Conservation (phyloP, 257 asterid genomes). For the Linderniella brevidens region DNA sequence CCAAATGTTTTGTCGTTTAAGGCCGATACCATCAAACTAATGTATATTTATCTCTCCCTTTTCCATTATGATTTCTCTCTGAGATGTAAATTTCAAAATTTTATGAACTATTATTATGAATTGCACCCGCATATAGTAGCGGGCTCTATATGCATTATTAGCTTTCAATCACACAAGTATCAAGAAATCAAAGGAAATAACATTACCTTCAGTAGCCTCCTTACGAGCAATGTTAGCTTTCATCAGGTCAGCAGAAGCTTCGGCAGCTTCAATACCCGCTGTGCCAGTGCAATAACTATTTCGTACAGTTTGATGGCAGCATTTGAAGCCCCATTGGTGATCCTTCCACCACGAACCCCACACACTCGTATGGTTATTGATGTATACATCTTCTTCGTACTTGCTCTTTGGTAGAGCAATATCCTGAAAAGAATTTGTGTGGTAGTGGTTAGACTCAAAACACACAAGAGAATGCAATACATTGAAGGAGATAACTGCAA, state of each 20-base stretch:
- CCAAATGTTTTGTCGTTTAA: too few species aligned
- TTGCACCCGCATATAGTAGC: too few species aligned
- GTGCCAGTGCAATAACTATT: constrained; percentile 92
- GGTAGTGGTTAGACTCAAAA: background rate
- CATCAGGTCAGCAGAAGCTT: constrained; percentile 80
- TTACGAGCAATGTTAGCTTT: constrained; percentile 83
- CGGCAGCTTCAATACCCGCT: constrained; percentile 98
- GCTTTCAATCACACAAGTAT: too few species aligned
- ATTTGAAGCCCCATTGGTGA: constrained; percentile 90
- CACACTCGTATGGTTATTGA: constrained; percentile 62
- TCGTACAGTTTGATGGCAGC: constrained; percentile 74
- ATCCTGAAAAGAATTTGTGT: constrained; percentile 33
- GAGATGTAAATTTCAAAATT: too few species aligned
- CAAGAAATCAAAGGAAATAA: background rate
- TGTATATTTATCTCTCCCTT: too few species aligned
- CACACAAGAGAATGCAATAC: background rate
- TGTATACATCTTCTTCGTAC: constrained; percentile 72
- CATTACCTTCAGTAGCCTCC: constrained; percentile 66
- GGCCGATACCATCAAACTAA: too few species aligned
- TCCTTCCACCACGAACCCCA: constrained; percentile 99
- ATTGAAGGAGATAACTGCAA: too few species aligned
- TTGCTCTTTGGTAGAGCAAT: constrained; percentile 66
- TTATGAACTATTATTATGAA: too few species aligned
- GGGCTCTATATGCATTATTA: too few species aligned
- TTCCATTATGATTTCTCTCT: too few species aligned